Evolutionary conservation across 75 land plant genomes (phyloP), one percentile per base, ranked within the genome.

Genomic region (Larix kaempferi): DNA sequence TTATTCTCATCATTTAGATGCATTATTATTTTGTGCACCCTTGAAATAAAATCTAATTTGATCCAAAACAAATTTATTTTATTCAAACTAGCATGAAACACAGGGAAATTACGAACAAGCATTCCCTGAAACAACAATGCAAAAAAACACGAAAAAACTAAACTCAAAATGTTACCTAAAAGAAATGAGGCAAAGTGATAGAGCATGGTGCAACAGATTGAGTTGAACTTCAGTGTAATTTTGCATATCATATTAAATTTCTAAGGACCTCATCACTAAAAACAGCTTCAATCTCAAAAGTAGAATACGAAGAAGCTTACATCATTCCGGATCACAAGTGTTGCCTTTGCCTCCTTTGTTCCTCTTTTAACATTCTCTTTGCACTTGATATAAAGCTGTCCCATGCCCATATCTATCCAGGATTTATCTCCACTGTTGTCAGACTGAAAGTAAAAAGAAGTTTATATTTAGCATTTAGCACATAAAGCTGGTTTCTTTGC

Each of bases 391-490:
- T 82, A 83, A 58, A 93, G 93, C 59, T 87, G 86, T 13, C 96
- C 96, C 37, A 80, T 83, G 56, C 96, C 96, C 89, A 84, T 91
- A 63, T 93, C 93, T 79, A 89, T 93, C 96, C 96, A 93, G 61
- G 84, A 87, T 73, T 84, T 85, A 23, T 91, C 91, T 22, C 79
- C 80, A 29, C 84, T 85, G 80, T 84, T 82, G 44, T 77, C 89
- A 23, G 90, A 81, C 96, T 93, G 87, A 27, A 74, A 77, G 60
- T 74, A 52, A 23, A 71, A 12, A 5, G 44, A 78, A 49, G 52
- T 21, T 23, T 37, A 33, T 41, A 33, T 12, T 71, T 15, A 41
- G 25, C 56, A 55, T 66, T 77, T 23, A 71, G 16, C 0, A 19
- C 26, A 71, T 14, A 71, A 49, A 6, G 8, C 10, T 21, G 39